phyloP scores from a whole-genome alignment of 306 rosid genomes.

The Glycyrrhiza uralensis region DNA sequence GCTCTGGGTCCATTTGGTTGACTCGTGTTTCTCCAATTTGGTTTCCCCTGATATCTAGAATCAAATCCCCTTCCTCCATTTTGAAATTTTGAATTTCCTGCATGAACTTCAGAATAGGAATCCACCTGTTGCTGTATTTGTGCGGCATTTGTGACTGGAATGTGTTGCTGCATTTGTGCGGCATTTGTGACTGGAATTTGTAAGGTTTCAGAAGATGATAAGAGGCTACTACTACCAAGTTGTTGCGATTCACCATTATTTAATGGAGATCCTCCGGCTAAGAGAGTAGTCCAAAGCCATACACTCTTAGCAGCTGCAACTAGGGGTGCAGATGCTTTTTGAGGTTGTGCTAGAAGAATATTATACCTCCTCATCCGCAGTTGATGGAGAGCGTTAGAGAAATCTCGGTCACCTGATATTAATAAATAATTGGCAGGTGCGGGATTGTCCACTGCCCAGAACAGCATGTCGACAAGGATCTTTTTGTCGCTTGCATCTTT shows the following conservation, averaged over 20 bases:
- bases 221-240: constrained; percentile 38
- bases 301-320: constrained; percentile 91
- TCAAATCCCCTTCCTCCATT: constrained; percentile 53
- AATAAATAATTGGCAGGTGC: constrained; percentile 87
- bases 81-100: constrained; percentile 48
- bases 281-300: constrained; percentile 92
- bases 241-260: constrained; percentile 59
- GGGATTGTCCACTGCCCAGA: constrained; percentile 96
- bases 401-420: constrained; percentile 92
- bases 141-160: no score
- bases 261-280: constrained; percentile 75
- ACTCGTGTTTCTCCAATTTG: constrained; percentile 42
- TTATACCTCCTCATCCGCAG: constrained; percentile 86
- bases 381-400: constrained; percentile 96
- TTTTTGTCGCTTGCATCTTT: constrained; percentile 95
- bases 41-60: constrained; percentile 49
- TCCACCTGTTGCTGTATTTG: constrained; percentile 38
- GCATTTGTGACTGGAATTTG: constrained; percentile 40
- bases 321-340: constrained; percentile 77
- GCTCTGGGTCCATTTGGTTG: constrained; percentile 45
- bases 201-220: constrained; percentile 35
- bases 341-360: constrained; percentile 91
- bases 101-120: constrained; percentile 38
- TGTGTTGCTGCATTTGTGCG: constrained; percentile 36
- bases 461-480: constrained; percentile 89